Base-by-base conservation (phyloP, 352 stramenopile species). In the Phytopythium delawarense region DNA sequence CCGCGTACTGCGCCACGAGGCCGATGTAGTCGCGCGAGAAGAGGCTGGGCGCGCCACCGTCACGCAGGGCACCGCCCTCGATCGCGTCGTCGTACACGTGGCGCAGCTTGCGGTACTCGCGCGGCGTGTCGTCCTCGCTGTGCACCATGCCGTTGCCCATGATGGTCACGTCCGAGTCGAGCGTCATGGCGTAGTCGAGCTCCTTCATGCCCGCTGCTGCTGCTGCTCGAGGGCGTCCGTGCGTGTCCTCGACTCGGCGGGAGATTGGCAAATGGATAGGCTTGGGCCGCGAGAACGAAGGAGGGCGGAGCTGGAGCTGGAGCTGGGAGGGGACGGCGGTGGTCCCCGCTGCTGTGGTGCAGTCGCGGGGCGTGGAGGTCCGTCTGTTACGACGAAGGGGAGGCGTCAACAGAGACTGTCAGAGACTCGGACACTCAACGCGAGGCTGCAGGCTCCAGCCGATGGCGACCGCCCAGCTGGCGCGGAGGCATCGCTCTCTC, bases 11-110 rank as follows among this genome's bases (percentile, higher is more conserved):
- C 18, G 67, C 62, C 16, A 87, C 59, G 18, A 89, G 67, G 23
- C 79, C 79, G n/a, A 84, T 76, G 57, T 80, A 80, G 39, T 81
- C 58, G 21, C 58, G 51, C n/a, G 74, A 80, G 21, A 75, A 75
- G 7, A 88, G 62, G 34, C 71, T 70, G 2, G 74, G 72, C 5
- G 72, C 64, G 18, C 74, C 74, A 42, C 75, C 77, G 34, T 64
- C 69, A 16, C 75, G 70, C 32, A 87, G 61, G 25, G 77, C 75
- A 8, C 75, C 73, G 30, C 69, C 72, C 56, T 74, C 70, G 21
- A 74, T 75, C 62, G 71, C 73, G 63, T 79, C 69, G 48, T 76
- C 72, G 39, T 79, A 76, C 34, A 76, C 66, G 40, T 76, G 75
- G 4, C 72, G 69, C 50, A 79, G 37, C 54, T 79, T 79, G 20